A percentile compares a stretch with the other conserved stretches of the same genome.
Conservation (phyloP, 176 grass and related monocot species). For the Lolium multiflorum region DNA sequence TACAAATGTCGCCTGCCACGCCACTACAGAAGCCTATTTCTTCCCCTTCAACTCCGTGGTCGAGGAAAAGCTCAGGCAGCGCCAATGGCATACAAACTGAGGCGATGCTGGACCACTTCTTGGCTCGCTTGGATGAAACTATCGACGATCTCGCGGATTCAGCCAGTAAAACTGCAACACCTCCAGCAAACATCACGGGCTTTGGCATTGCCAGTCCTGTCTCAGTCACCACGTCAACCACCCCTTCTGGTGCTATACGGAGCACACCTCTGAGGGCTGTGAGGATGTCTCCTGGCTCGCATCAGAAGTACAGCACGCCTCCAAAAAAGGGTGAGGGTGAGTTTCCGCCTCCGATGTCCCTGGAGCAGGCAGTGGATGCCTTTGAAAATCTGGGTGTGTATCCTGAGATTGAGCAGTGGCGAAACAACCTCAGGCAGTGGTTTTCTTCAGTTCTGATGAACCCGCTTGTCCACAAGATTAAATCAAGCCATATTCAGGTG, state of each 20-base stretch:
- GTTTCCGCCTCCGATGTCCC: conserved; percentile 82
- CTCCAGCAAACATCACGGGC: conserved; percentile 56
- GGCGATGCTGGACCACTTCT: conserved; percentile 80
- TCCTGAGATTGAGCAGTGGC: conserved; percentile 89
- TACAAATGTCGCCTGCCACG: conserved; percentile 72
- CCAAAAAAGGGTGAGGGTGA: conserved; percentile 94
- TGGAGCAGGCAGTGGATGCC: conserved; percentile 79
- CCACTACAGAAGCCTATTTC: conserved; percentile 56
- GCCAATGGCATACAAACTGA: conserved; percentile 92
- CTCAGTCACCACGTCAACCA: conserved; percentile 58
- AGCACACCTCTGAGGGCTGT: conserved; percentile 83
- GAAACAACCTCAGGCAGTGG: conserved; percentile 91
- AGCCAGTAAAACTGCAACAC: conserved; percentile 57
- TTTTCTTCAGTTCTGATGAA: conserved; percentile 88
- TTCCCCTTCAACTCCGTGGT: conserved; percentile 91
- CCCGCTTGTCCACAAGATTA: conserved; percentile 80
- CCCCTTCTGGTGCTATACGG: conserved; percentile 74
- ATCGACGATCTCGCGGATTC: conserved; percentile 69
- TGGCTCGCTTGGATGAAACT: conserved; percentile 74
- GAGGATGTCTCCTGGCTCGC: conserved; percentile 92
- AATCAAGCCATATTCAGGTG: conserved; percentile 89
- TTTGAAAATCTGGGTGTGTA: conserved; percentile 84
- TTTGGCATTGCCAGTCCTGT: conserved; percentile 75
- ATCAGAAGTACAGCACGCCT: conserved; percentile 74
- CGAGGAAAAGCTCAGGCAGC: conserved; percentile 72